Conservation (phyloP, 2,329 filamentous ascomycete genomes). For the Neofusicoccum laricinum region DNA sequence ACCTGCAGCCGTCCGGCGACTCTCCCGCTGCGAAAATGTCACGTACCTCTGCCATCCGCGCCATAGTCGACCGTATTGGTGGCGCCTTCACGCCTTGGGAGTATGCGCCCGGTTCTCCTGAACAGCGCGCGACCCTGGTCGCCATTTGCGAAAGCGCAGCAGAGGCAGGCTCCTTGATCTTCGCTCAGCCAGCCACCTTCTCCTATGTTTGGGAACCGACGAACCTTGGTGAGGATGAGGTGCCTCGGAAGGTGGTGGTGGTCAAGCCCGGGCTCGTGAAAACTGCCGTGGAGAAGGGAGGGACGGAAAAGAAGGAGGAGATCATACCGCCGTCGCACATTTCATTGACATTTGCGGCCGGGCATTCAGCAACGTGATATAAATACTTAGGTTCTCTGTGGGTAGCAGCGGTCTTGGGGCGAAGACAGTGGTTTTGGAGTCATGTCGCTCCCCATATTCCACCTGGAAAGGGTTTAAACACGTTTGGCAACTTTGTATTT, state of each 20-base stretch:
- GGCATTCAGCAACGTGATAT: not conserved
- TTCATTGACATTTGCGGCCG: not conserved
- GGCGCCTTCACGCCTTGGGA: constrained; percentile 9
- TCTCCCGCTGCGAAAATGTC: not conserved
- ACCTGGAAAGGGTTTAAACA: too few relatives aligned
- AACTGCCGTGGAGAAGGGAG: not conserved
- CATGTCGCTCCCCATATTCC: too few relatives aligned
- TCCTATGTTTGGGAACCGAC: not conserved
- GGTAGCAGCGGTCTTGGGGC: too few relatives aligned
- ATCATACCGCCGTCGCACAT: not conserved
- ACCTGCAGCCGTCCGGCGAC: not conserved
- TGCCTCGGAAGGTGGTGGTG: not conserved
- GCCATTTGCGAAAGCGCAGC: not conserved
- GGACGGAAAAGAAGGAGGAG: not conserved
- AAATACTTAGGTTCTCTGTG: too few relatives aligned
- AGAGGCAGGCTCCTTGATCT: not conserved
- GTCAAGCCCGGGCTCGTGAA: not conserved
- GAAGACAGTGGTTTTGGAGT: too few relatives aligned
- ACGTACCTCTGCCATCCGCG: not conserved
- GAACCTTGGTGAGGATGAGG: not conserved
- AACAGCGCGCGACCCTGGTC: constrained; percentile 3
- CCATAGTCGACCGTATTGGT: constrained; percentile 6
- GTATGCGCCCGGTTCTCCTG: not conserved
- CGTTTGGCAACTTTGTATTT: too few relatives aligned
- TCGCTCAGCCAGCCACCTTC: not conserved